Base-by-base conservation (phyloP, 306 rosid genomes). In the Sindora glabra region DNA sequence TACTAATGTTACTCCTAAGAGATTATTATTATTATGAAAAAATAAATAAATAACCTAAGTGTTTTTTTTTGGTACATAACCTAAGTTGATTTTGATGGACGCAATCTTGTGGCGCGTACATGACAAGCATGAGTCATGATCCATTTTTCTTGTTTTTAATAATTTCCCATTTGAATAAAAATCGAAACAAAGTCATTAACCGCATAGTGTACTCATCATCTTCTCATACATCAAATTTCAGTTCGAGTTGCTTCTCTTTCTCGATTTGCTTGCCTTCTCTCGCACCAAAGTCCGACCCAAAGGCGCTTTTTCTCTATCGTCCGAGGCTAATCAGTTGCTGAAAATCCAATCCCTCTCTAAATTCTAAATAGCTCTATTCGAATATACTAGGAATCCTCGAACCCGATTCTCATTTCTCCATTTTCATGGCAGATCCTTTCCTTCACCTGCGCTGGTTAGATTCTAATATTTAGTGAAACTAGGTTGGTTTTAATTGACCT, bases 351-450 rank as follows among this genome's bases (percentile, higher is more conserved):
- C 65, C 10, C 15, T 45, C 64, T 21, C n/a, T n/a, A n/a, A 5
- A 63, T 69, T 57, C 32, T 10, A 46, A 48, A 22, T 62, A 33
- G 12, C 40, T 26, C 42, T 39, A 22, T 37, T 32, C 51, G 5
- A 12, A 22, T 45, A 26, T 55, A 70, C 38, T 6, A 21, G 45
- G 19, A 58, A 52, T 54, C 32, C 55, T 9, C 1, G 56, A 34
- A 50, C 62, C 64, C 45, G 14, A 47, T 48, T 49, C 41, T 33
- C 34, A 29, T 52, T 72, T 72, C 50, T 62, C 67, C 68, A 52
- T 77, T 78, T 78, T 70, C 84, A 72, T 83, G 70, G 86, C 81
- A 71, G 79, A 72, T 65, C 84, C 12, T 67, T 53, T 70, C 65
- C 75, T 65, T 58, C 65, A 74, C 66, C 40, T 71, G n/a, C 77